Evolutionary conservation across 805 yeast genomes (phyloP).

Genomic region (Cyberlindnera petersonii): DNA sequence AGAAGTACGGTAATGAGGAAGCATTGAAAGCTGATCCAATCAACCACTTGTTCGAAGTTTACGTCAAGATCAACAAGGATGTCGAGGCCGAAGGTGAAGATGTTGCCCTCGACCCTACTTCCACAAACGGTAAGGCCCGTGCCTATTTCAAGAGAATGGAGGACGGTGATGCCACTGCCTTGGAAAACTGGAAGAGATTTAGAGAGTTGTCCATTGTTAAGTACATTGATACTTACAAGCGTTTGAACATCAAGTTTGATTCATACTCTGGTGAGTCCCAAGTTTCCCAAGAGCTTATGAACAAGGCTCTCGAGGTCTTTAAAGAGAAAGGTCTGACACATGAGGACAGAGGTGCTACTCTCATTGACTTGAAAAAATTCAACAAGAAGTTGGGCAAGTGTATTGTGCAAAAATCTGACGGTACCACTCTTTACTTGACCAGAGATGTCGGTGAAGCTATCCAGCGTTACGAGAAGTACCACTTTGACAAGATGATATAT

Average conservation of each 20-base stretch:
- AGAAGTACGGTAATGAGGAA: conserved; percentile 78
- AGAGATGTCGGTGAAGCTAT: conserved; percentile 97
- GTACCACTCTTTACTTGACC: conserved; percentile 89
- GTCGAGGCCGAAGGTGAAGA: conserved; percentile 52
- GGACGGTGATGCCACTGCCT: conserved; percentile 81
- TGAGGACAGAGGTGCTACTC: conserved; percentile 87
- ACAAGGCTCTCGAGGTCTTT: conserved; percentile 57
- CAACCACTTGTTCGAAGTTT: conserved; percentile 90
- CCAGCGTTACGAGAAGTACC: conserved; percentile 76
- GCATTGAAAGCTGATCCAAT: conserved; percentile 74
- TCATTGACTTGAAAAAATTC: conserved; percentile 79
- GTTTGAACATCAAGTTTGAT: conserved; percentile 87
- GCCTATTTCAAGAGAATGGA: conserved; percentile 88
- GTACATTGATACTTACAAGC: conserved; percentile 83
- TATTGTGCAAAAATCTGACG: conserved; percentile 89
- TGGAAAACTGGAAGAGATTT: conserved; percentile 78
- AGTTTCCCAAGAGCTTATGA: conserved; percentile 72
- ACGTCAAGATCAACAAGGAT: conserved; percentile 81
- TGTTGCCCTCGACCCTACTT: conserved; percentile 38
- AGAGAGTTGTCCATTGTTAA: conserved; percentile 86
- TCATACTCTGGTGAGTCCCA: conserved; percentile 94
- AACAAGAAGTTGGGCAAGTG: conserved; percentile 92
- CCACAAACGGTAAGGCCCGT: conserved; percentile 81
- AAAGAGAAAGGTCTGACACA: conserved; percentile 66
- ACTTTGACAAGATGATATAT: conserved; percentile 94